Evolutionary conservation across 2,329 filamentous ascomycete species (phyloP), one percentile per base, ranked within the genome.

Genomic region (Ceratocystis eucalypticola): DNA sequence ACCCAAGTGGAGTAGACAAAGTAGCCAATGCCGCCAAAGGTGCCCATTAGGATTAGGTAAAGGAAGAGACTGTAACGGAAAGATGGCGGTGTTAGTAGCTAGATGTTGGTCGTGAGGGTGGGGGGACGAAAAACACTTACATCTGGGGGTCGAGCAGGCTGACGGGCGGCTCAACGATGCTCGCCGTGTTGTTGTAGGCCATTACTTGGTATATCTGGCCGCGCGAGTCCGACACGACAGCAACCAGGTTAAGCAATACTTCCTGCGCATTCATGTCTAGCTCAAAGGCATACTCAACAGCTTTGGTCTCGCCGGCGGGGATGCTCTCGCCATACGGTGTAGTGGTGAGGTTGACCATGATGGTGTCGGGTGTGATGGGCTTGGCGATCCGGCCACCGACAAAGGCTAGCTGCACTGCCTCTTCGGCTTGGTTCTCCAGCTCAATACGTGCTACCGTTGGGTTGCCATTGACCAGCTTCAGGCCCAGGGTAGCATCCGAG

Each of bases 1-100:
- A 99, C 88, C 91, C 93, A 97, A 73, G 93, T 96, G 80, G 88
- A 94, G 84, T 99, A 99, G 79, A 96, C 91, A 77, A 96, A 96
- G 85, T 93, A 96, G 75, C 88, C 84, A 65, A 87, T 91, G 69
- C 88, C 91, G 70, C 78, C 85, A 75, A 96, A 95, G 69, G 82
- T 84, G 69, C 82, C 86, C 65, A 87, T 80, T 72, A 99, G 88
- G 80, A 97, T 87, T 75, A 96, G 82, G 81, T 97, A 97, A 69
- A 99, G 86, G 86, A 99, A 99, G 79, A 97, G 91, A 75, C 94
- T 97, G 53, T 33, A 17, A 15, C 8, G 3, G 22, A 15, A 5
- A 66, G 15, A 8, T 2, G 0, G 2, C 1, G 1, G 4, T n/a
- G n/a, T 64, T 22, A 62, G 66, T 68, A 53, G 8, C 37, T 41